Percentiles rank a stretch among this genome's conserved stretches.
These are phyloP conservation scores for Aspergillus egyptiacus DNA, from an alignment of 495 filamentous ascomycete genomes.

Conservation along the genomic window DNA sequence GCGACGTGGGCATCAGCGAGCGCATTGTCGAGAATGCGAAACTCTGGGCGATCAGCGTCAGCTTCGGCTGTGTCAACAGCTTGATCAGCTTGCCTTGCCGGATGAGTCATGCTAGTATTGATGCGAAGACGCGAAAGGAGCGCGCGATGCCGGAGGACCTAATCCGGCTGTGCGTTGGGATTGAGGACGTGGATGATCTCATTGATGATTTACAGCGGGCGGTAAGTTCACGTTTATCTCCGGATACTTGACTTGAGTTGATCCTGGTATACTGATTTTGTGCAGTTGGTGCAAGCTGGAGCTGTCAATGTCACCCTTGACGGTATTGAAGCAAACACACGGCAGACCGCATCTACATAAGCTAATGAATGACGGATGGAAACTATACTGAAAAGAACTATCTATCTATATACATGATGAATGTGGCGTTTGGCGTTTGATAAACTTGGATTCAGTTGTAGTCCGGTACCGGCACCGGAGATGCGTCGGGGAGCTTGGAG, in stretches of 20 bases:
- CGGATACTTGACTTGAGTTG: neutral
- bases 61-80: conserved; percentile 96
- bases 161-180: conserved; percentile 90
- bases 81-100: conserved; percentile 98
- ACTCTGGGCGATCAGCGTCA: conserved; percentile 91
- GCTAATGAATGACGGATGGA: neutral
- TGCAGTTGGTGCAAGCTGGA: conserved; percentile 84
- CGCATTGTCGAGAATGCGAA: conserved; percentile 88
- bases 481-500: no score
- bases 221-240: conserved; percentile 52
- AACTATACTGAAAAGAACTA: neutral
- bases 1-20: conserved; percentile 72
- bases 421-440: conserved; percentile 8
- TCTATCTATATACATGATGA: neutral
- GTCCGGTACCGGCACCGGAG: conserved; percentile 14
- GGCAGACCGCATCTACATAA: conserved; percentile 3
- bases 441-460: conserved; percentile 2
- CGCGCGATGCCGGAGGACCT: conserved; percentile 92
- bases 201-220: conserved; percentile 89
- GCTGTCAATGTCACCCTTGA: conserved; percentile 80
- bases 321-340: conserved; percentile 53
- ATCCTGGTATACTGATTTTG: conserved; percentile 16
- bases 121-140: conserved; percentile 85
- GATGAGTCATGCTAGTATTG: conserved; percentile 99
- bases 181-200: conserved; percentile 88